Base-by-base conservation (phyloP, 2,329 filamentous ascomycete genomes). In the Ambrosiella xylebori region DNA sequence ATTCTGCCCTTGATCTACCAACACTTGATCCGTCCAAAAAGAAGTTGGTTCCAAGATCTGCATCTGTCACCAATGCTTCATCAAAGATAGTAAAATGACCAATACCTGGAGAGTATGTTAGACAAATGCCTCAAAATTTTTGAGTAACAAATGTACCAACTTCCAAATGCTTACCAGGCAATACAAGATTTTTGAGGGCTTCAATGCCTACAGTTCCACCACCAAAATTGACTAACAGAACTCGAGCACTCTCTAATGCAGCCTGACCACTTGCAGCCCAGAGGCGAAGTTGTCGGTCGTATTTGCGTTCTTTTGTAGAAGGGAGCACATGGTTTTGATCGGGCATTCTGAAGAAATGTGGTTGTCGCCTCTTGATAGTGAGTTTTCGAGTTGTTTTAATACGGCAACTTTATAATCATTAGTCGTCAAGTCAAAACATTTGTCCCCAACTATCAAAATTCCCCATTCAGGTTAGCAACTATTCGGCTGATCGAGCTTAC, bases 11-110 rank as follows among this genome's bases (percentile, higher is more conserved):
- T 35, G 82, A 82, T 65, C 82, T 83, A 57, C 89, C 90, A 41
- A 95, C 68, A 63, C 82, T 85, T 54, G 76, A 74, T 64, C 93
- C 82, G 61, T 95, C 88, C 0, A 98, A 75, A 66, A 98, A 98
- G 76, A 98, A 98, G 71, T 98, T 98, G 62, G 96, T 85, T 3
- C 94, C 93, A 45, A 98, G 74, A 65, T 98, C 93, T 47, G 82
- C 76, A 64, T 95, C 84, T 1, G 74, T 75, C n/a, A 98, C 90
- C 1, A 77, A 69, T 1, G 82, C 79, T 6, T 85, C 82, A 65
- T 98, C 93, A 56, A 86, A 84, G 61, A 98, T 95, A 0, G 88
- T 94, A 68, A 96, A 98, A 35, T 82, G 80, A 7, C 93, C 94
- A 65, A 97, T 86, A 2, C 90, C 84, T 84, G 52, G 12, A n/a